Evolutionary conservation across 2,329 filamentous ascomycete species (phyloP), one percentile per base, ranked within the genome.

Genomic region (Clonostachys sp.): DNA sequence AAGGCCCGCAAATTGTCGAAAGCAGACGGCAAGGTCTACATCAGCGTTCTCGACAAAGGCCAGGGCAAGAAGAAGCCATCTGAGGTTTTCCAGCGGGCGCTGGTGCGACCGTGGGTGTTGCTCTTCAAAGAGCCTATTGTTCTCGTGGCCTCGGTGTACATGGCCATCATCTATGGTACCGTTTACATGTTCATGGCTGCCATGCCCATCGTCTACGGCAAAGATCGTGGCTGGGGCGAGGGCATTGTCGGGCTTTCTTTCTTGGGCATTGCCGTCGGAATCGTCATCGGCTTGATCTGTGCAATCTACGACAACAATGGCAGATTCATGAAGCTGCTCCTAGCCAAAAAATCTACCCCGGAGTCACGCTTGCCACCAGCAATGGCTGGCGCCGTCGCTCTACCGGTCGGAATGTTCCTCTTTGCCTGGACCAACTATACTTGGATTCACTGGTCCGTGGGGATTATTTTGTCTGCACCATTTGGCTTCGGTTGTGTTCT

Each of bases 141-240:
- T 30, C 65, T 73, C 6, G 51, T 72, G 12, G 66, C 42, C 64
- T 42, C 73, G 0, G 49, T 79, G 0, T 78, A 77, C 42, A 67
- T 77, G 12, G 75, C 74, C 5, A 60, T 81, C 24, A 63, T 74
- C 0, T 82, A 78, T 51, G 77, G 77, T 1, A 72, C 77, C 16
- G 53, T 81, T 0, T 82, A 79, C 51, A 72, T 66, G 1, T 61
- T 80, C 14, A 73, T 82, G 53, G 77, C 78, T 2, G 80, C 77
- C 2, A 75, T 81, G 47, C 68, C 73, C 0, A 58, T 71, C 2
- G 76, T 83, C 1, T 82, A 72, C 46, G 50, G 64, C 45, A 52
- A 59, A 0, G 51, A 55, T 2, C 77, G 77, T 45, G 58, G 61
- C 4, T 77, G 75, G 52, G 46, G 35, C 2, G 49, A 54, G 1